A percentile compares a stretch with the other conserved stretches of the same genome.
Evolutionary conservation across 2,329 filamentous ascomycete species (phyloP).

Genomic region (Hypocrella siamensis): DNA sequence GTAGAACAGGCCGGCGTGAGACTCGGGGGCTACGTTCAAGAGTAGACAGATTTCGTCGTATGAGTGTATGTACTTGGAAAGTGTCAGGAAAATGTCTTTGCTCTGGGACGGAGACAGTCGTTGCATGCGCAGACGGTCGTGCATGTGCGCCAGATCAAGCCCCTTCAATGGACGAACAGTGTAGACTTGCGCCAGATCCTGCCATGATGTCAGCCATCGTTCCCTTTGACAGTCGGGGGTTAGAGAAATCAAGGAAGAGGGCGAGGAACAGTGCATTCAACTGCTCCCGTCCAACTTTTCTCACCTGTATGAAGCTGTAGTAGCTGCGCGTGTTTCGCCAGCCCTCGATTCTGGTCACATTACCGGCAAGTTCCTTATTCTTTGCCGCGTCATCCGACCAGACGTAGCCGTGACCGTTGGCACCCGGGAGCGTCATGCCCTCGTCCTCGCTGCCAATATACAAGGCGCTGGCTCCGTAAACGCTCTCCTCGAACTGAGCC

Average conservation of each 20-base stretch:
- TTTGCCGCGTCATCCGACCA: constrained; percentile 76
- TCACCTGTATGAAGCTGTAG: constrained; percentile 79
- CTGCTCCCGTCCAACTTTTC: too few relatives aligned
- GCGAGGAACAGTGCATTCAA: too few relatives aligned
- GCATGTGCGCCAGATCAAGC: constrained; percentile 82
- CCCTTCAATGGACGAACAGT: constrained; percentile 53
- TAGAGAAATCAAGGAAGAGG: too few relatives aligned
- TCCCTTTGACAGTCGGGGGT: background rate
- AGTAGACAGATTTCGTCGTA: constrained; percentile 80
- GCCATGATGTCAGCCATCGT: background rate
- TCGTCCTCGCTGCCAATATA: constrained; percentile 68
- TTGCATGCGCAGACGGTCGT: constrained; percentile 75
- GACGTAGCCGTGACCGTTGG: constrained; percentile 82
- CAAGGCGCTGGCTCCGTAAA: constrained; percentile 83
- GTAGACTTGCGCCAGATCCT: constrained; percentile 53
- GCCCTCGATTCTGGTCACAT: constrained; percentile 84
- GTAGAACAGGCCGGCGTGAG: constrained; percentile 80
- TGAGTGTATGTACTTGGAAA: constrained; percentile 58
- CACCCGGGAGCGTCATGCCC: constrained; percentile 38
- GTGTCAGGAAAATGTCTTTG: constrained; percentile 70
- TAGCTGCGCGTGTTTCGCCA: constrained; percentile 95
- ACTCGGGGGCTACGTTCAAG: constrained; percentile 68
- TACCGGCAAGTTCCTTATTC: constrained; percentile 75
- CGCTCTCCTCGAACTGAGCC: constrained; percentile 85
- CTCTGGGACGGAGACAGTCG: constrained; percentile 62